A percentile compares a stretch with the other conserved stretches of the same genome.
These are phyloP conservation scores for Globisporangium lucens DNA, from an alignment of 352 stramenopile species.

Conservation along the genomic window DNA sequence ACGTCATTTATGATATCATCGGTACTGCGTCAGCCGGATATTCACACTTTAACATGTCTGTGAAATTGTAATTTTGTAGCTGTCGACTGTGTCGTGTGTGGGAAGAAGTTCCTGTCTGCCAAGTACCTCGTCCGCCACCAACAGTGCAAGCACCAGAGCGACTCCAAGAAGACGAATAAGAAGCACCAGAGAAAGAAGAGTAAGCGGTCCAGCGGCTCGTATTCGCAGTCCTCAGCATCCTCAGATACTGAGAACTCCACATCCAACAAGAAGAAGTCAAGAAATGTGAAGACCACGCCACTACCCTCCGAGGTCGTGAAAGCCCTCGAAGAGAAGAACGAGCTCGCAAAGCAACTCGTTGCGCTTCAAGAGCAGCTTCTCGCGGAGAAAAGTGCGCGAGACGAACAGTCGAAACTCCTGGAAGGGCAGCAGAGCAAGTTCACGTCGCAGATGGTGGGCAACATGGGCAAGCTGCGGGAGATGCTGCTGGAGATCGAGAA, in stretches of 20 bases:
- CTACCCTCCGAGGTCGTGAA: slow-evolving; percentile 41
- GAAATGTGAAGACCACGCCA: slow-evolving; percentile 6
- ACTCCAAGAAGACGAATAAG: slow-evolving; percentile 18
- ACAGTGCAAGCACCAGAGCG: slow-evolving; percentile 45
- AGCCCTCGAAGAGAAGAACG: slow-evolving; percentile 53
- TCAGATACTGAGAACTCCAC: not conserved
- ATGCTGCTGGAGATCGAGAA: slow-evolving; percentile 61
- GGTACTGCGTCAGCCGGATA: not conserved
- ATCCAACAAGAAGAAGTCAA: not conserved
- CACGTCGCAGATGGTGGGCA: slow-evolving; percentile 39
- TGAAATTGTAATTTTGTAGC: slow-evolving; percentile 17
- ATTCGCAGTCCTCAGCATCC: slow-evolving; percentile 11
- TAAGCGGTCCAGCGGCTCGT: slow-evolving; percentile 5
- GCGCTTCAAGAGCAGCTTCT: slow-evolving; percentile 54
- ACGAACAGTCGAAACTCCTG: slow-evolving; percentile 37
- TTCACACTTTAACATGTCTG: not conserved
- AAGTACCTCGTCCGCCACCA: slow-evolving; percentile 77
- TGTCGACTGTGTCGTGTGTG: slow-evolving; percentile 59
- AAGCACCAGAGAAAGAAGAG: slow-evolving; percentile 18
- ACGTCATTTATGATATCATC: not conserved
- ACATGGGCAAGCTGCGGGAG: slow-evolving; percentile 60
- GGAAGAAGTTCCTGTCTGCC: slow-evolving; percentile 71
- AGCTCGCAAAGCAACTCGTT: slow-evolving; percentile 51
- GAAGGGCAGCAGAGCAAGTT: slow-evolving; percentile 57
- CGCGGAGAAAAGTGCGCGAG: slow-evolving; percentile 44